Base-by-base conservation (phyloP, 1,284 basidiomycete genomes). In the Microbotryum violaceum region DNA sequence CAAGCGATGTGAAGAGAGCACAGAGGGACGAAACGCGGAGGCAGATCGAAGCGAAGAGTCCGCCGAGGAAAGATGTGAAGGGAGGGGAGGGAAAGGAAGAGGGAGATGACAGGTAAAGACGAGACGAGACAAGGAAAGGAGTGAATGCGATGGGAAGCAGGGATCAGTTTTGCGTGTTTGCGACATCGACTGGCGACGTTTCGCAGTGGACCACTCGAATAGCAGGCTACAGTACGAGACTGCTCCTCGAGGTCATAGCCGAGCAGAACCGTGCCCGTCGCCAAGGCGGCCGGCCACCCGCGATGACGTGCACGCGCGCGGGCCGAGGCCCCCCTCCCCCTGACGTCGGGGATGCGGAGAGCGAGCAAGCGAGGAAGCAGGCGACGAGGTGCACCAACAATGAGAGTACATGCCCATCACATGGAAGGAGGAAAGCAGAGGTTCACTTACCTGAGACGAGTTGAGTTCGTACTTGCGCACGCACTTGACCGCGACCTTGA, bases 381-480 rank as follows among this genome's bases (percentile, higher is more conserved):
- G 48, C 21, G 48, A 23, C 10, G 14, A 14, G 12, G 48, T 49
- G 48, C 20, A 49, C n/a, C 12, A 29, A 29, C 12, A 29, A 29
- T 27, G 20, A 52, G 5, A 33, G 29, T 16, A 1, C n/a, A 9
- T 12, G 27, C 21, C 50, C 50, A 29, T 52, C 27, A 52, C 18
- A 33, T 23, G 25, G 23, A 45, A 57, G 29, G 27, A 20, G 8
- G 3, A 21, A 59, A 27, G 33, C 25, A 56, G 53, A 23, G n/a
- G 37, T 8, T 7, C 25, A 45, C 91, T 85, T 77, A 97, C 94
- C 88, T 98, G 94, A 16, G 87, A 88, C 53, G 89, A 84, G 75
- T 89, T 97, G 63, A 97, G 80, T 74, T 98, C 96, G 74, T 85
- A 94, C 77, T 98, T 98, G 73, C 96, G 88, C 56, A 98, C 96